Base-by-base conservation (phyloP, 2,329 filamentous ascomycete genomes). In the Zelopaecilomyces penicillatus region DNA sequence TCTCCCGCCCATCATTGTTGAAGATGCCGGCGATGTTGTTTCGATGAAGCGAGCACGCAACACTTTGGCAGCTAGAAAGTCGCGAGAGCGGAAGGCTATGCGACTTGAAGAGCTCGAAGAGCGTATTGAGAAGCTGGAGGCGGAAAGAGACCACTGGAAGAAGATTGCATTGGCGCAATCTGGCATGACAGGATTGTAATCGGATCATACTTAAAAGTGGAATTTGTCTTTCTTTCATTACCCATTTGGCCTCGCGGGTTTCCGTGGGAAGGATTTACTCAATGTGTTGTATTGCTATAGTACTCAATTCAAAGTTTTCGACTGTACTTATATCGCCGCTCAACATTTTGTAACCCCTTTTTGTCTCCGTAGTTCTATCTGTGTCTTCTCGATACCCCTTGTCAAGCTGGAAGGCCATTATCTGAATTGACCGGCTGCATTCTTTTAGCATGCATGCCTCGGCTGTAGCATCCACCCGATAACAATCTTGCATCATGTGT, bases 21-120 rank as follows among this genome's bases (percentile, higher is more conserved):
- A 83, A 29, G 87, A 96, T 54, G 78, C 82, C 1, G 68, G 56
- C 36, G 90, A 96, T 58, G 78, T 76, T 7, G 64, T 85, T n/a
- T 88, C 87, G 19, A 78, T 90, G 74, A 96, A 96, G 81, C 86
- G 91, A 63, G 90, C 89, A 41, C 85, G 89, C 54, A 97, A 96
- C 65, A 95, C 89, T 6, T 78, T 94, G 63, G 91, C 91, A 12
- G 91, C 91, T 57, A 88, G 91, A 54, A 95, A 95, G 70, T 95
- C 89, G 48, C 83, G 91, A 42, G 83, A 88, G 59, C 83, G 88
- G 53, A 95, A 95, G 71, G 81, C 87, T 46, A 75, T 84, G 61
- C 78, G 83, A 54, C 74, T 91, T 49, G 82, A 86, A 45, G 78
- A 82, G 46, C 73, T 95, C 38, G 85, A 94, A 69, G 75, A 76